Evolutionary conservation across 208 protist species (phyloP).

Genomic region (Phytomonas francai): DNA sequence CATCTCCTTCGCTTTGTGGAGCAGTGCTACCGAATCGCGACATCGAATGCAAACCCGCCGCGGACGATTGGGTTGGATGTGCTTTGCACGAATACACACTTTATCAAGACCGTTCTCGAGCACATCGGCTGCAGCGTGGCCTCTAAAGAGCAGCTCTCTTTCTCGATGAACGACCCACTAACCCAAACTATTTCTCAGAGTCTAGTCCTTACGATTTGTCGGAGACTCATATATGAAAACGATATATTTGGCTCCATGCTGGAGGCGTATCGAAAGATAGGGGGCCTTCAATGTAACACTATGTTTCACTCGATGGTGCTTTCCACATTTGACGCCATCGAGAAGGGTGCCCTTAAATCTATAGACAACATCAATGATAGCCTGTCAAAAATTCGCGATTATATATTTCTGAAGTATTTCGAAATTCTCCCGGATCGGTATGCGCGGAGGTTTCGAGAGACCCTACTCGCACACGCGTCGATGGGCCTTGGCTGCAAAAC

Average conservation of each 20-base stretch:
- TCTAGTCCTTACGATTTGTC: constrained; percentile 34
- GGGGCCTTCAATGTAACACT: constrained; percentile 38
- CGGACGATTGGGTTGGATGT: constrained; percentile 44
- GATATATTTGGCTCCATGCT: constrained; percentile 52
- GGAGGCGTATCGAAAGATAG: constrained; percentile 41
- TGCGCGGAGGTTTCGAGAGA: constrained; percentile 29
- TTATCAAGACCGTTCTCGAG: constrained; percentile 43
- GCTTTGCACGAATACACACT: constrained; percentile 42
- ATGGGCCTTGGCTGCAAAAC: constrained; percentile 41
- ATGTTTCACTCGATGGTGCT: constrained; percentile 62
- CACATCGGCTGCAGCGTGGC: constrained; percentile 3
- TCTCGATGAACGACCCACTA: background rate
- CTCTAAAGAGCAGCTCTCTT: background rate
- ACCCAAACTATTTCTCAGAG: constrained; percentile 24
- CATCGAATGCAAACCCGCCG: constrained; percentile 9
- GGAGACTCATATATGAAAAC: constrained; percentile 50
- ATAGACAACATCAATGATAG: constrained; percentile 17
- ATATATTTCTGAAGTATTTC: constrained; percentile 45
- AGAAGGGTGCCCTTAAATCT: constrained; percentile 10
- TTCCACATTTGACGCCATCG: constrained; percentile 38
- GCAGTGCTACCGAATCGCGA: constrained; percentile 31
- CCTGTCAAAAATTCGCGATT: constrained; percentile 52
- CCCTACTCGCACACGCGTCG: constrained; percentile 31
- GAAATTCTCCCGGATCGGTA: constrained; percentile 32
- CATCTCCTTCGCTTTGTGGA: constrained; percentile 55